Conservation (phyloP, 371 early-diverging fungal species). For the Chytridium lagenaria region DNA sequence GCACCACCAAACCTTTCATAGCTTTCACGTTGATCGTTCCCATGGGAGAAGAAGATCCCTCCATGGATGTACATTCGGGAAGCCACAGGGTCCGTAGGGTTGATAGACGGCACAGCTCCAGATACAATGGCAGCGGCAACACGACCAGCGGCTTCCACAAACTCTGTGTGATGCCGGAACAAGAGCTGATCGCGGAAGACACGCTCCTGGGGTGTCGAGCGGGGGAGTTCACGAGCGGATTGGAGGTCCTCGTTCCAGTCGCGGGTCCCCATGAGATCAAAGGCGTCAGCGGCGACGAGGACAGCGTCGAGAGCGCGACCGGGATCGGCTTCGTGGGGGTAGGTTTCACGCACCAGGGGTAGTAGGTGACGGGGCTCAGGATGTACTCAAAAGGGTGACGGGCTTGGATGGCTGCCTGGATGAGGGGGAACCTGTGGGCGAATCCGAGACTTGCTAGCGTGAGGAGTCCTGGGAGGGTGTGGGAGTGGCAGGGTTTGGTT, state of each 20-base stretch:
- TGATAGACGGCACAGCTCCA: conserved; percentile 78
- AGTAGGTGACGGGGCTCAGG: conserved; percentile 59
- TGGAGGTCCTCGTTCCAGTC: conserved; percentile 98
- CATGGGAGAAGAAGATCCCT: conserved; percentile 94
- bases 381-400: conserved; percentile 84
- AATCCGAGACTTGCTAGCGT: conserved; percentile 63
- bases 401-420: conserved; percentile 69
- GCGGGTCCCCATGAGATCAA: conserved; percentile 77
- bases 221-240: conserved; percentile 84
- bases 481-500: conserved; percentile 35
- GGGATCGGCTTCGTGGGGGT: conserved; percentile 65
- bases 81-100: conserved; percentile 79
- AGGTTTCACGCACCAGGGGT: conserved; percentile 82
- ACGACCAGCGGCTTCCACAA: conserved; percentile 85
- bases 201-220: conserved; percentile 78
- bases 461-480: conserved; percentile 46
- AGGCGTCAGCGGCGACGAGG: conserved; percentile 62
- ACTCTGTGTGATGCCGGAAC: conserved; percentile 85
- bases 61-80: conserved; percentile 89
- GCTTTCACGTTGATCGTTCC: conserved; percentile 84
- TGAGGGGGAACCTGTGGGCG: conserved; percentile 64
- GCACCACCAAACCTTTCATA: conserved; percentile 87
- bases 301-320: conserved; percentile 72
- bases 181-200: conserved; percentile 84
- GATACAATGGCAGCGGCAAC: conserved; percentile 87